Evolutionary conservation across 768 basidiomycete genomes (phyloP), one percentile per base, ranked within the genome.

Genomic region (Lactarius vividus): DNA sequence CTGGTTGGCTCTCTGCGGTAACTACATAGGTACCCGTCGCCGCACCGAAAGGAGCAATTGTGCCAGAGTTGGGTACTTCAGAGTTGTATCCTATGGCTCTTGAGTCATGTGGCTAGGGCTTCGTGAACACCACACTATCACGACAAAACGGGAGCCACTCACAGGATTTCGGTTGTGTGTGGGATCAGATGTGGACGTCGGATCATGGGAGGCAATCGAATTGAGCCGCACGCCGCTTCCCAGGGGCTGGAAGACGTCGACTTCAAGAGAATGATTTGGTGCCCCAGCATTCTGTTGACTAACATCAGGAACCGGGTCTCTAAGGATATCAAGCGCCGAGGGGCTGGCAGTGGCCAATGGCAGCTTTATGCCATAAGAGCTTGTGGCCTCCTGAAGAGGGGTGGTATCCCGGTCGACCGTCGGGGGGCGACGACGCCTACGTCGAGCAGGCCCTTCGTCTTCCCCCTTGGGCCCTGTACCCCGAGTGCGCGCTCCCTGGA

Each of bases 401-500:
- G 46, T 33, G 31, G 37, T 31, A 6, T 54, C 65, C 26, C 57
- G 59, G 23, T 58, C 57, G 49, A 53, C 54, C 16, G 66, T 59
- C 31, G 37, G 16, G 8, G 33, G 18, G 31, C 42, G 69, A 7
- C 70, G 68, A 28, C 70, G 70, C 49, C 76, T 62, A 31, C 73
- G 69, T 63, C 61, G 61, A 37, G 65, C 60, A 13, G 65, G 72
- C 56, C 60, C 63, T 10, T 44, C 72, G 28, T 78, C 80, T 46
- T 79, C 77, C 28, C 72, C 66, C 58, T 82, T 82, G 44, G 70
- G 63, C 37, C 81, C 76, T 5, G 81, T 75, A 64, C 80, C 77
- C 49, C 91, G 83, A 71, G 91, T 88, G 29, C 91, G 87, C 44
- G 88, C 88, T 26, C 91, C 91, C n/a, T 89, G 90, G 0, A 79